phyloP scores from a whole-genome alignment of 179 eudicot genomes.

The Heliamphora ciliata region DNA sequence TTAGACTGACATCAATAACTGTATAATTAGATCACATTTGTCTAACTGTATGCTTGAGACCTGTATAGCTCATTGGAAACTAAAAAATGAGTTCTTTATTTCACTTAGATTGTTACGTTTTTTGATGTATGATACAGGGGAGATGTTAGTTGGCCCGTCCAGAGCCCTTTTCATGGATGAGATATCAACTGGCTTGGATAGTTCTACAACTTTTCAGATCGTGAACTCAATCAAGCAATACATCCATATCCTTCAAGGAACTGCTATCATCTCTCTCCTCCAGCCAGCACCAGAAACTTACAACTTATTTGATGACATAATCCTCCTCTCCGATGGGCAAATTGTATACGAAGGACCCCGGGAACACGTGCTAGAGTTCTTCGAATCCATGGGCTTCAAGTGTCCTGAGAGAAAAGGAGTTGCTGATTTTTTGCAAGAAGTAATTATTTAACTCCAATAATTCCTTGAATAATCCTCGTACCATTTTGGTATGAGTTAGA shows the following conservation, averaged over 20 bases:
- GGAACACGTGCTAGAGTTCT: constrained; percentile 58
- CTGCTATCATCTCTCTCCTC: constrained; percentile 42
- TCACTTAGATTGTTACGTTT: background rate
- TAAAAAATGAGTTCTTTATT: background rate
- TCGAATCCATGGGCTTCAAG: constrained; percentile 54
- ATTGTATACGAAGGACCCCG: constrained; percentile 76
- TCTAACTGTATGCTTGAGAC: too few relatives aligned
- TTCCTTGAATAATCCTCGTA: background rate
- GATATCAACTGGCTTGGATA: constrained; percentile 49
- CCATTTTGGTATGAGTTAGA: background rate
- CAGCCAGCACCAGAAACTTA: constrained; percentile 37
- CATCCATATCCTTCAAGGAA: constrained; percentile 40
- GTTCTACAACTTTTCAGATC: constrained; percentile 44
- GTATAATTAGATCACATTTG: too few relatives aligned
- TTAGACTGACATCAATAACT: too few relatives aligned
- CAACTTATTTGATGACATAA: constrained; percentile 48
- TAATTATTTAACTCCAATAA: constrained; percentile 19
- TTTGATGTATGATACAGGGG: constrained; percentile 36
- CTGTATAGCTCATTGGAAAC: background rate
- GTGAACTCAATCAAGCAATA: constrained; percentile 28
- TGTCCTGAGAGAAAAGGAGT: constrained; percentile 62
- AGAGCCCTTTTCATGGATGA: constrained; percentile 75
- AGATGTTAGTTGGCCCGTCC: constrained; percentile 74
- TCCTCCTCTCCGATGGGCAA: constrained; percentile 66
- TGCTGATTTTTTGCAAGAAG: constrained; percentile 49